A percentile compares a stretch with the other conserved stretches of the same genome.
Conservation (phyloP, 176 grass and related monocot species). For the Cenchrus fungigraminus region DNA sequence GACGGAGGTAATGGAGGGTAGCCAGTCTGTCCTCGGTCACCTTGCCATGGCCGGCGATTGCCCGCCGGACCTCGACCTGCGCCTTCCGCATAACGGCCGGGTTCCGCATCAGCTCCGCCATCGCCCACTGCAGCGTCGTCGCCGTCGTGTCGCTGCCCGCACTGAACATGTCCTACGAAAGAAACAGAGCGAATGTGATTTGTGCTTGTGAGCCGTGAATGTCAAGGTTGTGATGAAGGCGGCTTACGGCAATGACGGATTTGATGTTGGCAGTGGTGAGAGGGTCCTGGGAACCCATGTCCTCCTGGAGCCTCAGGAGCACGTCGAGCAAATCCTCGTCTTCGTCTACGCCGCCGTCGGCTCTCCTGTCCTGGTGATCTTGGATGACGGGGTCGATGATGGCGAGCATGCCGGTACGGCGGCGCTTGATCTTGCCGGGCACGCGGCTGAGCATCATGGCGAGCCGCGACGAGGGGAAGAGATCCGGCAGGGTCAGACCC, state of each 20-base stretch:
- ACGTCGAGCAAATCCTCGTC: slow-evolving; percentile 27
- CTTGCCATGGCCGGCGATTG: too few relatives aligned
- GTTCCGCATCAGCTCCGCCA: too few relatives aligned
- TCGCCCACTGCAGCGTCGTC: too few relatives aligned
- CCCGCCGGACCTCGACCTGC: too few relatives aligned
- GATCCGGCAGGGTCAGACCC: slow-evolving; percentile 57
- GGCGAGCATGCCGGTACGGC: slow-evolving; percentile 8
- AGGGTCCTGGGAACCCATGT: slow-evolving; percentile 33
- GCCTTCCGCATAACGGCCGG: too few relatives aligned
- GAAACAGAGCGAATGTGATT: too few relatives aligned
- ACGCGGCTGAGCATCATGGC: slow-evolving; percentile 39
- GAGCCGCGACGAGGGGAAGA: slow-evolving; percentile 61
- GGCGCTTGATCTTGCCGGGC: slow-evolving; percentile 8
- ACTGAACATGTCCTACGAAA: too few relatives aligned
- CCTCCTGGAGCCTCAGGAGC: slow-evolving; percentile 53
- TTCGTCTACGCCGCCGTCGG: background rate
- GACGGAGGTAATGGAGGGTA: too few relatives aligned
- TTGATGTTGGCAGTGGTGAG: slow-evolving; percentile 67
- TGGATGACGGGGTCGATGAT: slow-evolving; percentile 50
- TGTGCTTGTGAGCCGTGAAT: too few relatives aligned
- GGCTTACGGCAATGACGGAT: slow-evolving; percentile 45
- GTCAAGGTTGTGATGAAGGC: too few relatives aligned
- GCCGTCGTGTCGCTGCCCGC: too few relatives aligned
- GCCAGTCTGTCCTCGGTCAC: too few relatives aligned
- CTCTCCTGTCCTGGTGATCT: slow-evolving; percentile 36